phyloP scores from a whole-genome alignment of 140 eudicot genomes.

The Oenanthe javanica region DNA sequence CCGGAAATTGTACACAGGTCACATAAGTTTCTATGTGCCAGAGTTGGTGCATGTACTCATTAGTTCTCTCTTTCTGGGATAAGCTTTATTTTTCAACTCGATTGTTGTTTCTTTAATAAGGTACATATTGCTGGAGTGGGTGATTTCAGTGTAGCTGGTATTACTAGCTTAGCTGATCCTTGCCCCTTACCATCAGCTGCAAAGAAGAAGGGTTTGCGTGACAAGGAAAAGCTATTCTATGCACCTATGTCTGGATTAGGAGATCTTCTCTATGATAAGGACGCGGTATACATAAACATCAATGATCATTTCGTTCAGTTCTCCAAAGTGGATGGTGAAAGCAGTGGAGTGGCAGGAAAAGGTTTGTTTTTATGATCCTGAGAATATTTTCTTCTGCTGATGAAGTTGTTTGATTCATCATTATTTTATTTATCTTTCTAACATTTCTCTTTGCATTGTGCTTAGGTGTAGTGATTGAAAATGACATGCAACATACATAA shows the following conservation, averaged over 20 bases:
- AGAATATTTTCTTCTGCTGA: background rate
- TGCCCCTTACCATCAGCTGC: conserved; percentile 99
- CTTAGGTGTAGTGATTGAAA: background rate
- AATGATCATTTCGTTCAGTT: conserved; percentile 91
- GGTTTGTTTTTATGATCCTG: conserved; percentile 22
- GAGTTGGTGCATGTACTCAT: background rate
- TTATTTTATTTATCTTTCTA: background rate
- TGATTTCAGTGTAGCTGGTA: conserved; percentile 55
- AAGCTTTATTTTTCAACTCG: background rate
- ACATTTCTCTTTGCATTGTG: background rate
- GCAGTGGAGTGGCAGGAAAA: conserved; percentile 28
- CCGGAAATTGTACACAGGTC: background rate
- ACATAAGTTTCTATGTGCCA: background rate
- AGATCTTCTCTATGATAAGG: conserved; percentile 86
- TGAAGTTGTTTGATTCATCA: background rate
- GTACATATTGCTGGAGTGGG: conserved; percentile 98
- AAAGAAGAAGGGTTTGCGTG: conserved; percentile 93
- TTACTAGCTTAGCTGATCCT: conserved; percentile 72
- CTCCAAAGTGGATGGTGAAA: conserved; percentile 55
- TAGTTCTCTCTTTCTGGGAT: background rate
- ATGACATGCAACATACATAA: background rate
- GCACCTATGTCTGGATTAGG: conserved; percentile 99
- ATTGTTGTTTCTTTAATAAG: conserved; percentile 17
- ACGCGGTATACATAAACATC: conserved; percentile 86
- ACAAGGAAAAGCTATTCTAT: conserved; percentile 87